Evolutionary conservation across 768 basidiomycete species (phyloP).

Genomic region (Kwoniella botswanensis): DNA sequence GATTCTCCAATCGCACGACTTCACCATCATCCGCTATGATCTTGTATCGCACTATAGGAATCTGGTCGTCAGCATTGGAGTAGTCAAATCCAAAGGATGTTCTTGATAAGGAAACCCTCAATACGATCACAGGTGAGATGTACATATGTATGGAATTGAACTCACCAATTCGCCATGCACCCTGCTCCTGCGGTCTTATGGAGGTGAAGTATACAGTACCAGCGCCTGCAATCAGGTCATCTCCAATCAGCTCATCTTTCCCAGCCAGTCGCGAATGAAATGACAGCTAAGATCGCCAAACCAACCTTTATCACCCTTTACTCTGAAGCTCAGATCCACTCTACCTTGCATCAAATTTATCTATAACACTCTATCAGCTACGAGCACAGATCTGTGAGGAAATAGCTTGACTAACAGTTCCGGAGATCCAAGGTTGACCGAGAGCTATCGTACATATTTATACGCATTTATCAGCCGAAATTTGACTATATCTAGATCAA

Average conservation of each 20-base stretch:
- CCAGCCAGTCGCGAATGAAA: too few relatives aligned
- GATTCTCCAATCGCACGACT: conserved; percentile 43
- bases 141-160: background rate
- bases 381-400: background rate
- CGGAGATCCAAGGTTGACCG: conserved; percentile 57
- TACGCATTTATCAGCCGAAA: background rate
- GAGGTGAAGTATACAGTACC: conserved; percentile 58
- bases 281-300: background rate
- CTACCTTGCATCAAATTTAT: conserved; percentile 56
- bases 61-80: too few relatives aligned
- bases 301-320: conserved; percentile 40
- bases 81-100: too few relatives aligned
- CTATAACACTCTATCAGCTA: conserved; percentile 18
- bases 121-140: too few relatives aligned
- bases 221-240: conserved; percentile 27
- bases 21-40: conserved; percentile 54
- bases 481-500: background rate
- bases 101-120: too few relatives aligned
- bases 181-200: conserved; percentile 50
- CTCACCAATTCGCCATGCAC: conserved; percentile 55
- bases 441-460: conserved; percentile 33
- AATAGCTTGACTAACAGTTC: conserved; percentile 35
- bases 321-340: conserved; percentile 54
- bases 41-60: conserved; percentile 53
- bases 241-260: conserved; percentile 5